These are phyloP conservation scores for Pseudocercospora crystallina DNA, from an alignment of 2,329 filamentous ascomycete genomes.

Conservation along the genomic window DNA sequence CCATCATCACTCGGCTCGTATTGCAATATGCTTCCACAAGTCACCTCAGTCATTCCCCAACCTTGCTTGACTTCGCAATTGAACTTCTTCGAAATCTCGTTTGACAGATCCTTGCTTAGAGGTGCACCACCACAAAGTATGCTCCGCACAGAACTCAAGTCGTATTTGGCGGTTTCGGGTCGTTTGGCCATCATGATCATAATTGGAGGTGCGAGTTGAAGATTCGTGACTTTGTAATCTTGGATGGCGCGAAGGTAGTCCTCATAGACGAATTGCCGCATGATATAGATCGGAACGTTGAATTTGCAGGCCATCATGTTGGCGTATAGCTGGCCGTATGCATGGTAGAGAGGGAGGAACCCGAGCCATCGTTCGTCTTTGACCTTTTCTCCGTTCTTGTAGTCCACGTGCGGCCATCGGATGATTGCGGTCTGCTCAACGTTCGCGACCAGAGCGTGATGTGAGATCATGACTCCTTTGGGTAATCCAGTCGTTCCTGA, in stretches of 20 bases:
- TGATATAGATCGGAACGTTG: constrained; percentile 46
- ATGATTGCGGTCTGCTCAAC: constrained; percentile 47
- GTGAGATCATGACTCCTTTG: constrained; percentile 38
- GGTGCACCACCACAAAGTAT: constrained; percentile 46
- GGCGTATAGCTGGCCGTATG: constrained; percentile 49
- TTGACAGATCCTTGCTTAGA: constrained; percentile 44
- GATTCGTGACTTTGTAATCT: constrained; percentile 38
- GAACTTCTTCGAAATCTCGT: constrained; percentile 38
- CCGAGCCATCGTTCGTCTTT: constrained; percentile 50
- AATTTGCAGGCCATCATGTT: constrained; percentile 46
- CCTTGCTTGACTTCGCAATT: constrained; percentile 40
- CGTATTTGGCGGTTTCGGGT: constrained; percentile 42
- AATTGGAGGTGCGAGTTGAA: constrained; percentile 45
- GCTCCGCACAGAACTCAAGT: constrained; percentile 41
- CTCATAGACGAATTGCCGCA: constrained; percentile 43
- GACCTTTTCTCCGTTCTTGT: constrained; percentile 29
- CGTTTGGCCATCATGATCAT: constrained; percentile 47
- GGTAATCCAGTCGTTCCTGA: constrained; percentile 68
- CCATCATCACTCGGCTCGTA: constrained; percentile 36
- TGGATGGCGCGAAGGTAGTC: constrained; percentile 42
- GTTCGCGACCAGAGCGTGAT: constrained; percentile 32
- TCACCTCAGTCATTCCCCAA: constrained; percentile 45
- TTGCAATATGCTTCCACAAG: constrained; percentile 41
- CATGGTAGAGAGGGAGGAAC: constrained; percentile 44
- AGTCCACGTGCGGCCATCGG: constrained; percentile 28